Evolutionary conservation across 257 asterid species (phyloP).

Genomic region (Galeopsis tetrahit): DNA sequence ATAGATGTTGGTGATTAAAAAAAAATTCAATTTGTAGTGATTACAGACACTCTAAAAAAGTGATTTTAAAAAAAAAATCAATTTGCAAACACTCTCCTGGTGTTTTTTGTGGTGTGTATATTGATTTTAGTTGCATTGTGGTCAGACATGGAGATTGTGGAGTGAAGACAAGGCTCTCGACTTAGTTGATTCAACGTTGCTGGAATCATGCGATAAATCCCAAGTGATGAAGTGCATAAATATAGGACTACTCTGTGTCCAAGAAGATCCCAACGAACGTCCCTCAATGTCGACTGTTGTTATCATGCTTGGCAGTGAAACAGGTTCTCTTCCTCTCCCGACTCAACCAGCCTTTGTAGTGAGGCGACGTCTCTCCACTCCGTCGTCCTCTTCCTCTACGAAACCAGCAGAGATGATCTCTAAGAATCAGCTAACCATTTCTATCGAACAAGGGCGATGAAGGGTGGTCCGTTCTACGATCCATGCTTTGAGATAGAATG

Average conservation of each 20-base stretch:
- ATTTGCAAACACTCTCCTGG: no score
- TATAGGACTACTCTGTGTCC: constrained; percentile 46
- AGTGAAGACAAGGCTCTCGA: constrained; percentile 40
- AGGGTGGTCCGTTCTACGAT: not conserved
- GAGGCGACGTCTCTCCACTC: constrained; percentile 33
- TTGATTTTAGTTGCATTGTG: constrained; percentile 13
- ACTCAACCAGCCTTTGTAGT: constrained; percentile 40
- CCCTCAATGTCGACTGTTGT: constrained; percentile 42
- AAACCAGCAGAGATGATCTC: constrained; percentile 31
- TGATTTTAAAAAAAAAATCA: no score
- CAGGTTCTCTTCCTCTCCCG: constrained; percentile 28
- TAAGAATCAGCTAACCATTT: constrained; percentile 28
- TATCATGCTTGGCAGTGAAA: constrained; percentile 41
- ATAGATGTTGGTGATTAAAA: not conserved
- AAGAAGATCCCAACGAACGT: constrained; percentile 49
- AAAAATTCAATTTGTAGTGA: not conserved
- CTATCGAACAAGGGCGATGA: constrained; percentile 39
- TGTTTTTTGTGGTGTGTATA: not conserved
- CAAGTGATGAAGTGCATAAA: constrained; percentile 42
- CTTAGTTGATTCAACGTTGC: constrained; percentile 27
- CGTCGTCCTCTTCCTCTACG: constrained; percentile 36
- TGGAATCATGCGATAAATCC: constrained; percentile 31
- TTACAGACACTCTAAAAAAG: no score
- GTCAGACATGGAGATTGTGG: constrained; percentile 46
- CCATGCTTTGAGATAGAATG: not conserved